These are phyloP conservation scores for Wickerhamiella spandovensis DNA, from an alignment of 805 yeast species.

Conservation along the genomic window DNA sequence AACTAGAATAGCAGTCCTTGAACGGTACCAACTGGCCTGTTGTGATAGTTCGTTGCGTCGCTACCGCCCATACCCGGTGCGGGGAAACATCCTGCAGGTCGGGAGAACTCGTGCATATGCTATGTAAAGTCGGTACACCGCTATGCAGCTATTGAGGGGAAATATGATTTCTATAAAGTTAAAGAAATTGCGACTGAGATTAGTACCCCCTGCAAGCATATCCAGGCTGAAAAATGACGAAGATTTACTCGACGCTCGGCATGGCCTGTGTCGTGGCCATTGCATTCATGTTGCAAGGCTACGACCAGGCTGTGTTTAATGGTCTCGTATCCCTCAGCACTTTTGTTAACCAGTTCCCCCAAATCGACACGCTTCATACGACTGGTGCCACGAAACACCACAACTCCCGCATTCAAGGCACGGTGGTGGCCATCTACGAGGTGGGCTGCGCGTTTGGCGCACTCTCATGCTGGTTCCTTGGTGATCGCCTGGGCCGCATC, in stretches of 20 bases:
- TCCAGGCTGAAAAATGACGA: not conserved
- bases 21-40: too few relatives aligned
- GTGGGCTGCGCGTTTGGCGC: slow-evolving; percentile 60
- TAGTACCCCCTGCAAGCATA: too few relatives aligned
- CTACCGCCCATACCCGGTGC: not conserved
- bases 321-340: slow-evolving; percentile 16
- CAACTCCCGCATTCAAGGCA: slow-evolving; percentile 19
- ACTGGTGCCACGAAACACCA: not conserved
- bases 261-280: slow-evolving; percentile 7
- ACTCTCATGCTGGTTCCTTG: slow-evolving; percentile 40
- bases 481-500: slow-evolving; percentile 47
- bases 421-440: slow-evolving; percentile 33
- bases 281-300: slow-evolving; percentile 31
- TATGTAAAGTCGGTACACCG: not conserved
- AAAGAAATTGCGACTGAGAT: not conserved
- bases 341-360: slow-evolving; percentile 17
- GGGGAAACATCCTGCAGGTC: not conserved
- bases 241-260: not conserved
- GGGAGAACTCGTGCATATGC: not conserved
- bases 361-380: slow-evolving; percentile 7
- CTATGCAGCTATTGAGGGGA: not conserved
- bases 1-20: too few relatives aligned
- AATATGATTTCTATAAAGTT: too few relatives aligned
- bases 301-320: slow-evolving; percentile 60
- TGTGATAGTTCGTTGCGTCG: not conserved